Percentiles rank a stretch among this genome's conserved stretches.
Conservation (phyloP, 1,139 yeast species). For the Geotrichum phurueaensis region DNA sequence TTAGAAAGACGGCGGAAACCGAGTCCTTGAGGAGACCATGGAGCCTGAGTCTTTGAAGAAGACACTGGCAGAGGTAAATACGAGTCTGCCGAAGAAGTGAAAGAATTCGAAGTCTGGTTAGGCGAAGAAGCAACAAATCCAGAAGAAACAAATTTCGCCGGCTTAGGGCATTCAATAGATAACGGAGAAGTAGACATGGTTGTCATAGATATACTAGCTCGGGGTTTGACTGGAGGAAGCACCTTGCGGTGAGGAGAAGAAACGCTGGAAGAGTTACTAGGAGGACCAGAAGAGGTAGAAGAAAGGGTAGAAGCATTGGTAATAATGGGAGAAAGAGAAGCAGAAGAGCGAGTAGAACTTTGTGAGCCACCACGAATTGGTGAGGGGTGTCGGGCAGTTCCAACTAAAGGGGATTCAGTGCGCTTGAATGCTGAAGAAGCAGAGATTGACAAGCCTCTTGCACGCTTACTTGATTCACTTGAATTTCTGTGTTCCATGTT, state of each 20-base stretch:
- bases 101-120: neutral
- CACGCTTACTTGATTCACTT: constrained; percentile 15
- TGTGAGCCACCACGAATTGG: constrained; percentile 14
- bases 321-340: constrained; percentile 19
- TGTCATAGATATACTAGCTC: constrained; percentile 11
- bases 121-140: constrained; percentile 9
- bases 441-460: constrained; percentile 28
- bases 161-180: constrained; percentile 12
- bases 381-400: constrained; percentile 10
- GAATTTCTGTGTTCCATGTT: constrained; percentile 46
- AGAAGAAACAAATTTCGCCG: neutral
- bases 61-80: constrained; percentile 17
- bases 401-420: constrained; percentile 19
- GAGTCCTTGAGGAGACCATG: constrained; percentile 13
- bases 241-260: constrained; percentile 16
- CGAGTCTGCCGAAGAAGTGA: constrained; percentile 3
- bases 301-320: constrained; percentile 11
- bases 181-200: constrained; percentile 17
- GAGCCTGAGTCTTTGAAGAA: constrained; percentile 7
- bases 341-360: constrained; percentile 16
- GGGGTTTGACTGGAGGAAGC: constrained; percentile 10
- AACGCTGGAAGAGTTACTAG: constrained; percentile 15
- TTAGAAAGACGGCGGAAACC: constrained; percentile 24
- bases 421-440: constrained; percentile 17
- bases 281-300: constrained; percentile 19